Evolutionary conservation across 306 rosid species (phyloP), one percentile per base, ranked within the genome.

Genomic region (Pterocarpus macrocarpus): DNA sequence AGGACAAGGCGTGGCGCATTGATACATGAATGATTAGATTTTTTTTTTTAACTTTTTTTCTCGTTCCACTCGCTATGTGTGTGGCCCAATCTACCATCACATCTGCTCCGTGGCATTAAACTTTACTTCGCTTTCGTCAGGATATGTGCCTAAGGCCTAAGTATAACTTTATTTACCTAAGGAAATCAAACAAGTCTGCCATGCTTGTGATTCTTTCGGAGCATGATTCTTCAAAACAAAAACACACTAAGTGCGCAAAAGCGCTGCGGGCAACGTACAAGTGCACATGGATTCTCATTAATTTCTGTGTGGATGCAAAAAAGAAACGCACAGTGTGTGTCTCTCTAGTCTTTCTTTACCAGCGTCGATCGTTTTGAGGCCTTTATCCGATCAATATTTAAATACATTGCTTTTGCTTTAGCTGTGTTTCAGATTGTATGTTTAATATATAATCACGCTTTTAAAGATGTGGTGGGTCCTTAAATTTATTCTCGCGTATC

Each of bases 391-490:
- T 64, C 59, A 32, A 55, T 81, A 81, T 56, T 67, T 55, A 55
- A 73, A 39, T 34, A 50, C 43, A 36, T 49, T 38, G 73, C 73
- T 15, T 55, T 52, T n/a, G 61, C 57, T 80, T 80, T 63, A 17
- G 16, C 38, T 55, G 65, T 57, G 64, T 8, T 57, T 44, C 61
- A 57, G 62, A 9, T 17, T 9, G 5, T 36, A 43, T 14, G 55
- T 36, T 79, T 43, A 33, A 52, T 66, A 52, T n/a, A 61, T 63
- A 69, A 78, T 75, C 87, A 81, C 85, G 86, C 80, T 45, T 78
- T 61, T 78, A 88, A 86, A 88, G 85, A 65, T 56, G 56, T 28
- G 73, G 58, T 28, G 73, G 59, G 49, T 35, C 38, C 64, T 59
- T 1, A 10, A 1, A 59, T 47, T 47, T 47, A 13, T 47, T 28